Evolutionary conservation across 495 filamentous ascomycete genomes (phyloP).

Genomic region (Neurospora sp.): DNA sequence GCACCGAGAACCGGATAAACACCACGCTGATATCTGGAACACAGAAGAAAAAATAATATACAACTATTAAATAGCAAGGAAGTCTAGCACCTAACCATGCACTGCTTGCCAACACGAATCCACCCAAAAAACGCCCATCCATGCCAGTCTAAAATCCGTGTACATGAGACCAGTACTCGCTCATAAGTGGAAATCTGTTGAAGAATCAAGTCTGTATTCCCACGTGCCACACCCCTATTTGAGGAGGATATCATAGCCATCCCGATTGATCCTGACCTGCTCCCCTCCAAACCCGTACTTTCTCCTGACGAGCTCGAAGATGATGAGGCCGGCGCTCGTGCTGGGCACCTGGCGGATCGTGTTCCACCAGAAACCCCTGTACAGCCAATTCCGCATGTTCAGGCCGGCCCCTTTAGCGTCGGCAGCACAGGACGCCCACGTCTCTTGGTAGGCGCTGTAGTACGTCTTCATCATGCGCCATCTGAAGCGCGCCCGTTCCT

Average conservation of each 20-base stretch:
- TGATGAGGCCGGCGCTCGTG: slow-evolving; percentile 79
- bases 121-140: not conserved
- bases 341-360: slow-evolving; percentile 78
- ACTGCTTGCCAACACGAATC: not conserved
- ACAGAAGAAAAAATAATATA: not conserved
- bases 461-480: slow-evolving; percentile 55
- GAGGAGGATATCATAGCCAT: slow-evolving; percentile 68
- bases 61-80: not conserved
- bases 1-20: too few relatives aligned
- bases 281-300: slow-evolving; percentile 64
- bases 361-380: slow-evolving; percentile 61
- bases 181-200: not conserved
- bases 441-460: slow-evolving; percentile 65
- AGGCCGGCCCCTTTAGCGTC: slow-evolving; percentile 51
- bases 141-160: not conserved
- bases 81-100: not conserved
- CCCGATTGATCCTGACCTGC: slow-evolving; percentile 44
- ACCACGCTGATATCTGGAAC: not conserved
- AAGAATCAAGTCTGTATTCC: not conserved
- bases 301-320: slow-evolving; percentile 78
- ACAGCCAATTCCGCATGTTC: slow-evolving; percentile 64
- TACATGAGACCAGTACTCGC: not conserved
- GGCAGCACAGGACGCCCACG: slow-evolving; percentile 55
- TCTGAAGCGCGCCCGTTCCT: slow-evolving; percentile 11
- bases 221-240: slow-evolving; percentile 14